phyloP scores from a whole-genome alignment of 2,329 filamentous ascomycete genomes.

The Aspergillus melleus region DNA sequence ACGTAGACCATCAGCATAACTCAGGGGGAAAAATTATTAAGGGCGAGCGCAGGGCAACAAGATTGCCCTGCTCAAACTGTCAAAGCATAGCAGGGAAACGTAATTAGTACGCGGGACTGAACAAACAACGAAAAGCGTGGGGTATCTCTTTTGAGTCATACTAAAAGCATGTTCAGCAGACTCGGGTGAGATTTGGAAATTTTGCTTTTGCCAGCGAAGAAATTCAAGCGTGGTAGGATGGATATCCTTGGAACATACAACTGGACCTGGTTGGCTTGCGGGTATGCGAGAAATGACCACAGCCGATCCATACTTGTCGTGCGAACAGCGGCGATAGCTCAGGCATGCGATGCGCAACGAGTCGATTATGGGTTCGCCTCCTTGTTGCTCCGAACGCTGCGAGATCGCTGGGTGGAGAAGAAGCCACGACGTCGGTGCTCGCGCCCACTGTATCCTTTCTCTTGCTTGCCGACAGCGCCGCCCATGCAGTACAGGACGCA shows the following conservation, averaged over 20 bases:
- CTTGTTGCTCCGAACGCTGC: constrained; percentile 31
- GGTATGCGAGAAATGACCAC: neutral
- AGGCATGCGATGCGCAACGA: neutral
- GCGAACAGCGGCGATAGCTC: neutral
- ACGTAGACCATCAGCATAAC: constrained; percentile 16
- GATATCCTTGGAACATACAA: neutral
- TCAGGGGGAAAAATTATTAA: neutral
- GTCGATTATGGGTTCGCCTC: constrained; percentile 27
- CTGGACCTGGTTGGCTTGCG: neutral
- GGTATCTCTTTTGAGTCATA: neutral
- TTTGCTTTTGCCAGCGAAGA: neutral
- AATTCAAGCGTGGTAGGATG: neutral
- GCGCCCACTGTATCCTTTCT: constrained; percentile 37
- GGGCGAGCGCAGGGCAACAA: neutral
- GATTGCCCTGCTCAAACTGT: neutral
- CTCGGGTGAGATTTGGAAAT: neutral
- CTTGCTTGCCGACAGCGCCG: constrained; percentile 34
- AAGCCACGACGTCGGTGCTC: constrained; percentile 40
- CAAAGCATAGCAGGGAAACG: neutral
- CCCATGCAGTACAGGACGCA: constrained; percentile 58
- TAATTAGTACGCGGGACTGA: neutral
- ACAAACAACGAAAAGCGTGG: neutral
- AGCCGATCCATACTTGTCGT: neutral
- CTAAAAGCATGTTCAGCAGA: neutral
- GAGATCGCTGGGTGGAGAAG: constrained; percentile 33